Evolutionary conservation across 129 eudicot species (phyloP).

Genomic region (Flaveria bidentis): DNA sequence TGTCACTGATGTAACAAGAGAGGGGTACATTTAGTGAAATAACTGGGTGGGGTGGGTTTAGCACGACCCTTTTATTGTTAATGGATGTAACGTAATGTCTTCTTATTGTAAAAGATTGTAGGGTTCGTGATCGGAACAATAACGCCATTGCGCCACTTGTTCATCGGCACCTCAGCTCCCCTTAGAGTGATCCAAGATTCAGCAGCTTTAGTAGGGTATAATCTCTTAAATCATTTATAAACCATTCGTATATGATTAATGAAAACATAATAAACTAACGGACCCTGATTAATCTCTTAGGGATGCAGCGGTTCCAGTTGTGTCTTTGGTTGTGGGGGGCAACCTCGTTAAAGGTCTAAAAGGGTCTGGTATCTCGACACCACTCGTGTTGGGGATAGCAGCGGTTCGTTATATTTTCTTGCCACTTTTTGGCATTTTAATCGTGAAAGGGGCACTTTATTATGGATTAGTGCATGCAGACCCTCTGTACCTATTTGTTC

Average conservation of each 20-base stretch:
- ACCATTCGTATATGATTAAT: neutral
- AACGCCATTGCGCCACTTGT: constrained; percentile 39
- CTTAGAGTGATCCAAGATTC: constrained; percentile 54
- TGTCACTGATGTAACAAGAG: no score
- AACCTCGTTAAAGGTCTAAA: constrained; percentile 70
- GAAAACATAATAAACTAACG: neutral
- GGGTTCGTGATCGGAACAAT: constrained; percentile 57
- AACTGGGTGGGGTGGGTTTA: no score
- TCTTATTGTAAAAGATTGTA: constrained; percentile 38
- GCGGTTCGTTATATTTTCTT: constrained; percentile 51
- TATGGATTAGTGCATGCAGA: constrained; percentile 54
- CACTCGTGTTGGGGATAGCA: constrained; percentile 53
- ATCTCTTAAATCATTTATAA: neutral
- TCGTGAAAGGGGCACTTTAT: constrained; percentile 57
- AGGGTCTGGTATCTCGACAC: constrained; percentile 51
- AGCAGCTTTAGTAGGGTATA: constrained; percentile 60
- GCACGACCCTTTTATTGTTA: no score
- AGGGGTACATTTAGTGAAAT: no score
- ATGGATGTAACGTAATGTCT: neutral
- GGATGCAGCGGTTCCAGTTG: constrained; percentile 68
- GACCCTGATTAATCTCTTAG: constrained; percentile 37
- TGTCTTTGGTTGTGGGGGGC: constrained; percentile 73
- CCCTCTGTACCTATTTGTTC: constrained; percentile 66
- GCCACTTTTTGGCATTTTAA: constrained; percentile 61
- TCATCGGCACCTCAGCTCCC: constrained; percentile 59